These are phyloP conservation scores for Backusella luteola DNA, from an alignment of 192 early-diverging fungal species.

Conservation along the genomic window DNA sequence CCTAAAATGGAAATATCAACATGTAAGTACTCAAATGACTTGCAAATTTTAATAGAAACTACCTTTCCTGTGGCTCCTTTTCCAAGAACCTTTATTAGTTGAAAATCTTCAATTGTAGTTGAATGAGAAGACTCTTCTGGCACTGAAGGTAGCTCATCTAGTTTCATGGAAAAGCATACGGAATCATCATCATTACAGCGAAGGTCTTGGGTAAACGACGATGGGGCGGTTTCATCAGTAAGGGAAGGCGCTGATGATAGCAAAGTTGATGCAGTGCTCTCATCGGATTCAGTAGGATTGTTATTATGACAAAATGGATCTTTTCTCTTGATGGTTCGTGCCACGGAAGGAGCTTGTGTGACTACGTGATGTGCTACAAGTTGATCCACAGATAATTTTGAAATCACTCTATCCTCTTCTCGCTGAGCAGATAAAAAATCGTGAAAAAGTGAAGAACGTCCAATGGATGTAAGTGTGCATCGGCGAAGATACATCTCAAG, in stretches of 20 bases:
- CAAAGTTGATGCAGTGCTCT: background rate
- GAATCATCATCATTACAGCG: background rate
- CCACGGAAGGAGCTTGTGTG: background rate
- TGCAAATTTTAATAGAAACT: constrained; percentile 5
- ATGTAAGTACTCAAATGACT: constrained; percentile 7
- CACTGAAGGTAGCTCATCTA: background rate
- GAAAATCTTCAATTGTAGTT: constrained; percentile 36
- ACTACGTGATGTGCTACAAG: background rate
- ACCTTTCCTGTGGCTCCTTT: constrained; percentile 65
- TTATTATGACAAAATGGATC: background rate
- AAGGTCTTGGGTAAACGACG: background rate
- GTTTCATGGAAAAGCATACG: background rate
- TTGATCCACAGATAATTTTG: constrained; percentile 34
- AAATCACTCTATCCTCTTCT: constrained; percentile 45
- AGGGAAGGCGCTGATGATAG: constrained; percentile 6
- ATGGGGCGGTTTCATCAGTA: background rate
- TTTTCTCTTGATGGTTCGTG: background rate
- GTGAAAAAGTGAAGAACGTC: constrained; percentile 39
- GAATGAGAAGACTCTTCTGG: background rate
- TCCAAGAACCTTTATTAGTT: constrained; percentile 55
- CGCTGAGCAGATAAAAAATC: constrained; percentile 49
- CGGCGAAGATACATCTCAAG: constrained; percentile 47
- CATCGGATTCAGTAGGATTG: constrained; percentile 6
- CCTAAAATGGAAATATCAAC: constrained; percentile 31
- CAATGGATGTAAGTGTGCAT: constrained; percentile 40